Evolutionary conservation across 2,329 filamentous ascomycete species (phyloP), one percentile per base, ranked within the genome.

Genomic region (Talaromyces sp.): DNA sequence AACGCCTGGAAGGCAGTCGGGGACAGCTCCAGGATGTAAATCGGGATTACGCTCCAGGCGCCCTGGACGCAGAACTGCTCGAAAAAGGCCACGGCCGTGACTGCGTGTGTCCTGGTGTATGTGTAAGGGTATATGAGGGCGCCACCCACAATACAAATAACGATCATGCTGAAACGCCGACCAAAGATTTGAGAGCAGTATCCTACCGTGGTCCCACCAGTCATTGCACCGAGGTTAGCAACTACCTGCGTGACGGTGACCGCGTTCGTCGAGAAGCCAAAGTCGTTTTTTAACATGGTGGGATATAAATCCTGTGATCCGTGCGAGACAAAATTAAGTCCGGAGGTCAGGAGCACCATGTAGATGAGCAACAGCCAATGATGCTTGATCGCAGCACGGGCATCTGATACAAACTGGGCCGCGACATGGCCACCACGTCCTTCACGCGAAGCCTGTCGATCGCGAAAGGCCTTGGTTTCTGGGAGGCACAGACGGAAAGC

Each of bases 171-270:
- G 15, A 73, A 71, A 15, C 90, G 86, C 36, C 90, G 88, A 15
- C 90, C 91, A 55, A 92, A 76, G 70, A 87, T 91, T 70, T 93
- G 90, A 8, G 87, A 91, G 8, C 86, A 68, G 72, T 92, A 93
- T 25, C 90, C 91, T 15, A 56, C n/a, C 2, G 17, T 42, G 10
- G 19, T 42, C 6, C n/a, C 54, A 2, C 54, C 54, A 7, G 19
- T 42, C 9, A 28, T 28, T 25, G 54, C 30, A 25, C 54, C 54
- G 10, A 69, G 39, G 27, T 58, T 49, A 22, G 42, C 56, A 17
- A 58, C 28, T 13, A 58, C 56, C 44, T 49, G 44, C 49, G 13
- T 58, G 28, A 58, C 22, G 25, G 44, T 58, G 44, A 58, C 44
- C 42, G 17, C 28, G 36, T 49, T 52, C 39, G 42, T 17, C n/a